Percentiles rank a stretch among this genome's conserved stretches.
Conservation (phyloP, 345 rosid species). For the Nasturtium officinale region DNA sequence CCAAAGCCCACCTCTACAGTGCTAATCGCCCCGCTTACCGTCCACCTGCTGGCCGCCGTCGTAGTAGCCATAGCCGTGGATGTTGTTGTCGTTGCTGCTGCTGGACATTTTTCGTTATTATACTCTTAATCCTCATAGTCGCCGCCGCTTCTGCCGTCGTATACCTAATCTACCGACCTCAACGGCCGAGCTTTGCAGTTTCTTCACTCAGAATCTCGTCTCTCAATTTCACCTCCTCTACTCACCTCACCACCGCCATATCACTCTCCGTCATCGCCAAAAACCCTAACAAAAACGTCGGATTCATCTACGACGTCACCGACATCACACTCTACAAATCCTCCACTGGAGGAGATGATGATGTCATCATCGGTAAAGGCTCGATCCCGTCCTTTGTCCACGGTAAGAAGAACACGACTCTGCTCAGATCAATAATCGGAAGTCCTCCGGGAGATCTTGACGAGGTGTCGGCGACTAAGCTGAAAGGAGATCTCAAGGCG, state of each 20-base stretch:
- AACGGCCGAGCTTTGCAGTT: constrained; percentile 67
- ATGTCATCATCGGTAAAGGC: constrained; percentile 59
- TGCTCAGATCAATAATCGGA: constrained; percentile 54
- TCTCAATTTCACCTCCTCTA: constrained; percentile 59
- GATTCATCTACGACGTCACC: constrained; percentile 55
- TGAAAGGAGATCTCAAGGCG: constrained; percentile 59
- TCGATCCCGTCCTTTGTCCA: constrained; percentile 61
- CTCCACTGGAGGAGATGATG: constrained; percentile 42
- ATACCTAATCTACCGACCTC: constrained; percentile 80
- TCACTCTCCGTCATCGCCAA: constrained; percentile 62
- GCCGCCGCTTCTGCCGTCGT: constrained; percentile 55
- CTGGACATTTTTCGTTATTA: constrained; percentile 51
- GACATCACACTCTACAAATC: constrained; percentile 46
- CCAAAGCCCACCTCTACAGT: constrained; percentile 71
- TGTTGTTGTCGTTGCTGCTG: constrained; percentile 66
- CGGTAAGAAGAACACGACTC: constrained; percentile 70
- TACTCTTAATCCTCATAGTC: constrained; percentile 57
- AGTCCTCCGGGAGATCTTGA: constrained; percentile 49
- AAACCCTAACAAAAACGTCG: constrained; percentile 82
- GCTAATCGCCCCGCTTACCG: constrained; percentile 78
- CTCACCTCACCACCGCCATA: constrained; percentile 56
- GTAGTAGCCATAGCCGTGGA: constrained; percentile 50
- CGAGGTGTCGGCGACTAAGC: constrained; percentile 48
- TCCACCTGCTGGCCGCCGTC: constrained; percentile 58
- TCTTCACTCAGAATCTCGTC: constrained; percentile 60